Base-by-base conservation (phyloP, 495 filamentous ascomycete species). In the Penicillium samsonianum region DNA sequence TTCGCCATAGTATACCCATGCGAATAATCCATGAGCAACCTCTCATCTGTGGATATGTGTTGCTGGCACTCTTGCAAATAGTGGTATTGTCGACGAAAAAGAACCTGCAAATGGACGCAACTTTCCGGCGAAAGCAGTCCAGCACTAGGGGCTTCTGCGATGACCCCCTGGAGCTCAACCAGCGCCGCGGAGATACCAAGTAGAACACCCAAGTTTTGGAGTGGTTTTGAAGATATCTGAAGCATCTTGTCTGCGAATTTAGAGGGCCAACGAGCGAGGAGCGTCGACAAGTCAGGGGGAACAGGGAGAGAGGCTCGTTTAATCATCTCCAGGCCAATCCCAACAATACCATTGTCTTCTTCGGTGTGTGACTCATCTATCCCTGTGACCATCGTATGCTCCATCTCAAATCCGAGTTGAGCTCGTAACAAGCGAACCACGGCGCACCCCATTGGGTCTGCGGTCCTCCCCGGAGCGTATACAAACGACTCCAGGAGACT, bases 391-490 rank as follows among this genome's bases (percentile, higher is more conserved):
- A 63, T 52, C 7, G 53, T 44, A 14, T 59, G 43, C 51, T 74
- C 72, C 14, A 31, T 50, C 16, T 62, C 63, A 44, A 75, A 75
- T 31, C 72, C 72, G 26, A 44, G 58, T 43, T 75, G 69, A 50
- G 72, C 72, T 10, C 72, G 69, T 48, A 73, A 60, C 28, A 73
- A 56, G 33, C 72, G 62, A 5, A 72, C 56, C 49, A 74, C 57
- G 7, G 67, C 59, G 49, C 55, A 65, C 19, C 55, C 67, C 25
- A 62, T 63, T 26, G 14, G 41, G 44, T 56, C 64, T n/a, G 55
- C 57, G 4, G 69, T 70, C 53, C 67, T 63, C 23, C 44, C 42
- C 16, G 72, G 69, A 25, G 70, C 54, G 44, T 57, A 67, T 10
- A 74, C 38, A 44, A 64, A 59, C 4, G 54, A 60, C 52, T 75